A percentile compares a stretch with the other conserved stretches of the same genome.
These are phyloP conservation scores for Zoysia japonica DNA, from an alignment of 176 grass and related monocot species.

Conservation along the genomic window DNA sequence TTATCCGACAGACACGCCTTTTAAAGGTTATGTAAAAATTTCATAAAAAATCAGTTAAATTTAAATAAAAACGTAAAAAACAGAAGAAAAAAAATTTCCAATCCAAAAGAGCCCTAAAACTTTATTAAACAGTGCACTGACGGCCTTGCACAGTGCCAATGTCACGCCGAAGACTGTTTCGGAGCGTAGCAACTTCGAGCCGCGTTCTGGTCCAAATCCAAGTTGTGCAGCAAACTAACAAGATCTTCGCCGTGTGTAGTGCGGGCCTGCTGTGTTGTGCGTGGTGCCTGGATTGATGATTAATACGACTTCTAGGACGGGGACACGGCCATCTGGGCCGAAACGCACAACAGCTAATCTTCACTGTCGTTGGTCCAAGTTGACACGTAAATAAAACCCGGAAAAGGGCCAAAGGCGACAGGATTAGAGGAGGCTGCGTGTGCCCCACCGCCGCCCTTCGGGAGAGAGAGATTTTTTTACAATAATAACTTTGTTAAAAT, in stretches of 20 bases:
- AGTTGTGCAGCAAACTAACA: too few relatives aligned
- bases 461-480: too few relatives aligned
- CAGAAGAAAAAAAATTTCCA: too few relatives aligned
- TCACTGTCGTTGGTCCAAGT: constrained; percentile 22
- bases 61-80: too few relatives aligned
- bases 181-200: not conserved
- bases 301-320: constrained; percentile 8
- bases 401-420: constrained; percentile 5
- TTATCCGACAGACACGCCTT: constrained; percentile 7
- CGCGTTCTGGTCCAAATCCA: not conserved
- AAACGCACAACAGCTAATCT: constrained; percentile 24
- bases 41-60: too few relatives aligned
- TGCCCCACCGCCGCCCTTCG: too few relatives aligned
- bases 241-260: too few relatives aligned
- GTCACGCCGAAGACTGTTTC: not conserved
- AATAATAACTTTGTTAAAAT: too few relatives aligned
- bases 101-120: too few relatives aligned
- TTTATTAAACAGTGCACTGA: constrained; percentile 31
- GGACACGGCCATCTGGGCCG: not conserved
- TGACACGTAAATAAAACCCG: not conserved
- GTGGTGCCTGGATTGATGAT: constrained; percentile 22
- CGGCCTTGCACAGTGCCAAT: not conserved
- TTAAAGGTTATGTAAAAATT: too few relatives aligned
- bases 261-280: too few relatives aligned
- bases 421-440: not conserved